Evolutionary conservation across 305 asterid species (phyloP).

Genomic region (Fraxinus angustifolia): DNA sequence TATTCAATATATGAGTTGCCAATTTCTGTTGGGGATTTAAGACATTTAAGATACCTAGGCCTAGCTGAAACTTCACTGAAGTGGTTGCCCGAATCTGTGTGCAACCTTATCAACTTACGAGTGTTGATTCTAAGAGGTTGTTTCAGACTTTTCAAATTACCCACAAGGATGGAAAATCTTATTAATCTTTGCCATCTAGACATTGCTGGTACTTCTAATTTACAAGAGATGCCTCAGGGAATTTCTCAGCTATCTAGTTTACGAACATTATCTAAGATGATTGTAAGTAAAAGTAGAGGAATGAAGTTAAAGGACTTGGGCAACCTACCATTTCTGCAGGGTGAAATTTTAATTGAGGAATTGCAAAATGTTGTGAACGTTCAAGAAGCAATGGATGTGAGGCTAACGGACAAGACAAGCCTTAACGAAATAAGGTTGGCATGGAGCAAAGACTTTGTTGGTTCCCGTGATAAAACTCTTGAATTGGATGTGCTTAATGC

Average conservation of each 20-base stretch:
- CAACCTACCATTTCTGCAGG: background rate
- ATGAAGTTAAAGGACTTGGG: constrained; percentile 4
- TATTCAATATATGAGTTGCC: background rate
- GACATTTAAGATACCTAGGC: constrained; percentile 11
- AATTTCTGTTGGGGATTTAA: background rate
- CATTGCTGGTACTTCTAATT: constrained; percentile 1
- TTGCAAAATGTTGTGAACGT: constrained; percentile 25
- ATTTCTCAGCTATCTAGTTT: background rate
- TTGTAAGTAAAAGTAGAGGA: background rate
- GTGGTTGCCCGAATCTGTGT: constrained; percentile 24
- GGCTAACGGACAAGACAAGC: constrained; percentile 15
- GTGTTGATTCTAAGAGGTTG: constrained; percentile 19
- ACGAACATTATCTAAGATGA: background rate
- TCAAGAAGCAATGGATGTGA: background rate
- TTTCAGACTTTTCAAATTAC: constrained; percentile 7
- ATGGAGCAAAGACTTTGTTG: constrained; percentile 23
- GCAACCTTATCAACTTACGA: constrained; percentile 24
- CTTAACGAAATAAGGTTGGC: constrained; percentile 20
- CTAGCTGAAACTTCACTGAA: constrained; percentile 19
- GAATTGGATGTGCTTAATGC: constrained; percentile 19
- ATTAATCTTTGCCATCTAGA: constrained; percentile 29
- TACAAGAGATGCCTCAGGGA: constrained; percentile 14
- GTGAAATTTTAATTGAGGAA: constrained; percentile 21
- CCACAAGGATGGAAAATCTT: constrained; percentile 3
- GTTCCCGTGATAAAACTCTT: constrained; percentile 4